phyloP scores from a whole-genome alignment of 371 early-diverging fungal species.

The Gilbertella persicaria region DNA sequence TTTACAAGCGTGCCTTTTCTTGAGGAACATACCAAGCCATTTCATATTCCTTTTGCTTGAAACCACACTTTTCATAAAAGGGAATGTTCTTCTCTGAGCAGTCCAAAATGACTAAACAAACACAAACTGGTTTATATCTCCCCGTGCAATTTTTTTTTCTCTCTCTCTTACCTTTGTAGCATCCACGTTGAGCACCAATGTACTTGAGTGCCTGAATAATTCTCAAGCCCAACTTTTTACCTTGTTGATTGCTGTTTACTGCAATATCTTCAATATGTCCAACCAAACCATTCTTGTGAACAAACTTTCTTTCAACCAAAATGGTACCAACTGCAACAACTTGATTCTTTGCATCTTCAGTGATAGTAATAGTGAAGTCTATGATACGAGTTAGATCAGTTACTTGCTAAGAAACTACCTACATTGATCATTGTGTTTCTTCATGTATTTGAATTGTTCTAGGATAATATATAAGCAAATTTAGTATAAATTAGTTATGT shows the following conservation, averaged over 20 bases:
- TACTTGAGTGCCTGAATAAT: conserved; percentile 76
- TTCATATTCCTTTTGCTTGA: conserved; percentile 48
- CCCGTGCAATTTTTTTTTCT: neutral
- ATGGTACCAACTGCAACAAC: conserved; percentile 96
- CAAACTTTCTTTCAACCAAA: conserved; percentile 95
- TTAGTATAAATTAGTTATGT: neutral
- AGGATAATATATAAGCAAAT: neutral
- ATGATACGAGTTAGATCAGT: neutral
- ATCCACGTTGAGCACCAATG: conserved; percentile 63
- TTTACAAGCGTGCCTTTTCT: conserved; percentile 38
- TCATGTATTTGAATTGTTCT: conserved; percentile 76
- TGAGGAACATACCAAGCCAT: conserved; percentile 58
- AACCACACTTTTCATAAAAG: conserved; percentile 58
- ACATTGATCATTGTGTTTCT: conserved; percentile 76
- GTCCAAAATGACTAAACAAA: conserved; percentile 44
- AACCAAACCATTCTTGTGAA: conserved; percentile 81
- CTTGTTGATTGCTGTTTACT: conserved; percentile 90
- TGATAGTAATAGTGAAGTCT: conserved; percentile 83
- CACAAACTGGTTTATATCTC: neutral
- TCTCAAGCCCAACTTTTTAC: conserved; percentile 81
- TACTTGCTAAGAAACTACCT: conserved; percentile 19
- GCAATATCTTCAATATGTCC: conserved; percentile 96
- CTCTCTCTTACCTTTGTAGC: conserved; percentile 63
- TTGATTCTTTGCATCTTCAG: conserved; percentile 61
- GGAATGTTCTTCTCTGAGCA: conserved; percentile 57